Evolutionary conservation across 2,329 filamentous ascomycete genomes (phyloP), one percentile per base, ranked within the genome.

Genomic region (Paecilomyces variotii): DNA sequence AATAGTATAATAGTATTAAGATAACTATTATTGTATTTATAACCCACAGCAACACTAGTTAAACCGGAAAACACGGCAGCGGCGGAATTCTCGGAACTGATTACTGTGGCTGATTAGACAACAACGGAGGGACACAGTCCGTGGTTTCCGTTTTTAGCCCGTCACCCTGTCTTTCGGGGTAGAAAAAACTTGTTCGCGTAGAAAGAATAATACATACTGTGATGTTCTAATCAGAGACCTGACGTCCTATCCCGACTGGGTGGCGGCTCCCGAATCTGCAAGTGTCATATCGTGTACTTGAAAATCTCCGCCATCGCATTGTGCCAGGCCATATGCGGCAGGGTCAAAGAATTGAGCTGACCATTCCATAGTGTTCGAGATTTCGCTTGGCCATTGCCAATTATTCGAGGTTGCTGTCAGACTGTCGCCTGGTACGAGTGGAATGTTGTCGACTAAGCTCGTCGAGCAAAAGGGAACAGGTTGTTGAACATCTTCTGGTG

Each of bases 351-450:
- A 39, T 53, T 58, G 57, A 19, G 53, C 39, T 27, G 57, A 58
- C 57, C 57, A 58, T 28, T 58, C 53, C 57, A 58, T 58, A 35
- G 52, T 58, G 26, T 25, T 52, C 11, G 56, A 58, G 24, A 55
- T 58, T 27, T 58, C 53, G 32, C 53, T 58, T 10, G 57, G 53
- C 53, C 57, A 55, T 32, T 58, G 50, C 56, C 30, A 53, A 32
- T 12, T 32, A 12, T 19, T 50, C 25, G 35, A 34, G 30, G 26
- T 24, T 24, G 50, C 50, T 26, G 50, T 12, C 24, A 39, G 2
- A 45, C 39, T 54, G 5, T 45, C 35, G 1, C 35, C 51, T 2
- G 56, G 28, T 39, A 52, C n/a, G 50, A 52, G 50, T 52, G 26
- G 19, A 12, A 28, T 52, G 5, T 26, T 10, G 24, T 19, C 24